Evolutionary conservation across 805 yeast genomes (phyloP).

Genomic region (Kuraishia ogatae): DNA sequence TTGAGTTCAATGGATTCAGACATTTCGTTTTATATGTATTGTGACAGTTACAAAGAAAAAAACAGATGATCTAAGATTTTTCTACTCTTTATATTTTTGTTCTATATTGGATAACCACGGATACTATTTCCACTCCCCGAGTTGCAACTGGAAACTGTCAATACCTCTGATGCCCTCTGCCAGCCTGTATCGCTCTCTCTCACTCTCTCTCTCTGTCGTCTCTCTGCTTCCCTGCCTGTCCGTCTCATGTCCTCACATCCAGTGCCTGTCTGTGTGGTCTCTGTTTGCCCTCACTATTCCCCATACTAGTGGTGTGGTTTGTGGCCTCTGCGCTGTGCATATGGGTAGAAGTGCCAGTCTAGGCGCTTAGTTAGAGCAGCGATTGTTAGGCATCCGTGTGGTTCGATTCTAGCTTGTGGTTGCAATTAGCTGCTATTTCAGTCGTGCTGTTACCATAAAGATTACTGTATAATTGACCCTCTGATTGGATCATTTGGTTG

Average conservation of each 20-base stretch:
- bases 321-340: no score
- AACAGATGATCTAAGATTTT: no score
- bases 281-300: no score
- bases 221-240: no score
- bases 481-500: neutral
- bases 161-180: neutral
- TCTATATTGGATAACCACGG: neutral
- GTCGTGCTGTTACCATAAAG: neutral
- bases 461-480: neutral
- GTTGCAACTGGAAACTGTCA: neutral
- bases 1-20: slow-evolving; percentile 35
- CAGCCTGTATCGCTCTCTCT: neutral
- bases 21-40: slow-evolving; percentile 14
- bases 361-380: neutral
- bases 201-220: neutral
- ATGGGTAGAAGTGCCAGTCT: no score
- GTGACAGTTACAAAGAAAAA: neutral
- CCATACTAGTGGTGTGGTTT: neutral
- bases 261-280: neutral
- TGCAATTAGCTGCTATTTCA: no score
- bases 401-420: neutral
- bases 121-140: neutral
- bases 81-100: neutral
- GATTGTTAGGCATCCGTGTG: neutral
- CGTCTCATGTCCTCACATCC: no score